Evolutionary conservation across 495 filamentous ascomycete genomes (phyloP), one percentile per base, ranked within the genome.

Genomic region (Glarea lozoyensis): DNA sequence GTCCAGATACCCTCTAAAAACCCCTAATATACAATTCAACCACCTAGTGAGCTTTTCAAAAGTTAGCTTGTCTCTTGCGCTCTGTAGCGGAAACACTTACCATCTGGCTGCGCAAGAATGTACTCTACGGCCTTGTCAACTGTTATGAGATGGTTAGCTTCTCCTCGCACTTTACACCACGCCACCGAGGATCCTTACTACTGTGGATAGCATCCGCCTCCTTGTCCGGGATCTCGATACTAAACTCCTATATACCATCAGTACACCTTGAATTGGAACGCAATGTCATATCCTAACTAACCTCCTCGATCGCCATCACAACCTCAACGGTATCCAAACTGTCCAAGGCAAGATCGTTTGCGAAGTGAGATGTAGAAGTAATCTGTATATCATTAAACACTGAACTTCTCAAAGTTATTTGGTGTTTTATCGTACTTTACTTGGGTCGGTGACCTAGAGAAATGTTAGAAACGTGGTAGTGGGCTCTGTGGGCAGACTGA

Each of bases 241-340:
- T 96, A 69, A 98, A 98, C 66, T 98, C 92, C 90, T 97, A 60
- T 64, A 13, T 19, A 37, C 54, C 31, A 57, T 38, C 31, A 32
- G 10, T 5, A 5, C 5, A 6, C 24, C 22, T 19, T 4, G 5
- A 29, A 23, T 5, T 41, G 10, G 41, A 10, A n/a, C 17, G 2
- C 16, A 22, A 7, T 11, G 10, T 6, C 0, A 24, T 20, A 19
- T n/a, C 4, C 18, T 25, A 46, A 45, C 78, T 52, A 72, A 94
- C 90, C 84, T 98, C 92, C 76, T 98, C 92, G 68, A 98, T 96
- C 49, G 92, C 92, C 92, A 98, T 98, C 48, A 98, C 93, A 52
- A 98, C 89, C 74, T 98, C 92, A 40, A 98, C 92, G 37, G 89
- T 95, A 62, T 98, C 92, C 62, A 98, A 73, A 70, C 85, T 93